phyloP scores from a whole-genome alignment of 768 basidiomycete genomes.

The Boletus rufocinnamomeus region DNA sequence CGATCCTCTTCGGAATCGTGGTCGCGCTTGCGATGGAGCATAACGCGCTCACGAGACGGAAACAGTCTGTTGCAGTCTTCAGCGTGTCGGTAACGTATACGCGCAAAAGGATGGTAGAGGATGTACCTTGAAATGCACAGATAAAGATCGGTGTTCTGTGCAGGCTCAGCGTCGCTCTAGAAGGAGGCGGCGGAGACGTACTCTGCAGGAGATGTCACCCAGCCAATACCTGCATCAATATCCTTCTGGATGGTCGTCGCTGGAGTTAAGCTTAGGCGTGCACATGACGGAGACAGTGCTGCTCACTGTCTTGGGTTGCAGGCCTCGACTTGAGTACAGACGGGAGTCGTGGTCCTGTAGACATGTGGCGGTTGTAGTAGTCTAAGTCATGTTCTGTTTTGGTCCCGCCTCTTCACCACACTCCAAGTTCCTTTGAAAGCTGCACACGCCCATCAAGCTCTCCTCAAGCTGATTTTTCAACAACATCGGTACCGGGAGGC shows the following conservation, averaged over 20 bases:
- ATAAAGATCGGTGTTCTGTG: constrained; percentile 79
- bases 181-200: constrained; percentile 35
- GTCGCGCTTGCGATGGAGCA: constrained; percentile 72
- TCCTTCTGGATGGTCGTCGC: constrained; percentile 58
- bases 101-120: not conserved
- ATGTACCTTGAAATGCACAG: constrained; percentile 60
- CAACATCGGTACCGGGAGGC: not conserved
- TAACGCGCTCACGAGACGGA: constrained; percentile 66
- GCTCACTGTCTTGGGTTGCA: constrained; percentile 36
- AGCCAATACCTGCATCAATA: constrained; percentile 52
- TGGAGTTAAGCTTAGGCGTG: constrained; percentile 23
- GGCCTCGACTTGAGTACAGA: constrained; percentile 37
- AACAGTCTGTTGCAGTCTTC: constrained; percentile 72
- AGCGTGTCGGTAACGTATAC: constrained; percentile 2
- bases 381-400: not conserved
- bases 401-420: too few species aligned
- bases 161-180: constrained; percentile 7
- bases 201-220: constrained; percentile 67
- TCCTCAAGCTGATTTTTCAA: not conserved
- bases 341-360: constrained; percentile 32
- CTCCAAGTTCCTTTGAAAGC: too few species aligned
- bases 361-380: constrained; percentile 8
- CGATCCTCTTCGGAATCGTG: constrained; percentile 58
- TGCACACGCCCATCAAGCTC: too few species aligned
- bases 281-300: not conserved